Evolutionary conservation across 192 early-diverging fungal genomes (phyloP).

Genomic region (Coemansia sp.): DNA sequence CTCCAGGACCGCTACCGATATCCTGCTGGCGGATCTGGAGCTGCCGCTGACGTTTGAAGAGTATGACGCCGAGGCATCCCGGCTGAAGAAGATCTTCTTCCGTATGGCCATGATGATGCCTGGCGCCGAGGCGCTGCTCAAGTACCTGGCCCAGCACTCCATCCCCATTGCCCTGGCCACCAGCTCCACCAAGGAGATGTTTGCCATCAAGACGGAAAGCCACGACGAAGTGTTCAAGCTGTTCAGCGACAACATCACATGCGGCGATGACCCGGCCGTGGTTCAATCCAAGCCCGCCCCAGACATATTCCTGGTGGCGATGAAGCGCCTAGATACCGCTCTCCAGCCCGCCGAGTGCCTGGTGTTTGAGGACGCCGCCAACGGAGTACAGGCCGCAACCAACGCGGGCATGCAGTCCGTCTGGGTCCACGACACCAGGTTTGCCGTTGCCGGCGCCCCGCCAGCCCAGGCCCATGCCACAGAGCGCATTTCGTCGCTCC

Average conservation of each 20-base stretch:
- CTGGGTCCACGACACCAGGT: slow-evolving; percentile 82
- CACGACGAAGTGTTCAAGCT: slow-evolving; percentile 67
- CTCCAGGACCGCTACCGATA: slow-evolving; percentile 36
- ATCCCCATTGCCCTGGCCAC: slow-evolving; percentile 83
- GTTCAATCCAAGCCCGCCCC: slow-evolving; percentile 82
- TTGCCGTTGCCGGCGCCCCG: slow-evolving; percentile 39
- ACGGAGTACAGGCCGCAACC: slow-evolving; percentile 75
- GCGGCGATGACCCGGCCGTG: slow-evolving; percentile 82
- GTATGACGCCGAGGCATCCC: slow-evolving; percentile 60
- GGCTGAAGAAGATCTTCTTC: slow-evolving; percentile 52
- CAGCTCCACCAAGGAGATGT: slow-evolving; percentile 71
- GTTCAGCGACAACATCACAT: slow-evolving; percentile 72
- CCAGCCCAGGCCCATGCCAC: slow-evolving; percentile 51
- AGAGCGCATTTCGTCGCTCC: slow-evolving; percentile 55
- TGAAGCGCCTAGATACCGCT: slow-evolving; percentile 51
- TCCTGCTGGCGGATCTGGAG: slow-evolving; percentile 63
- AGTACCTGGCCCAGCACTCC: slow-evolving; percentile 62
- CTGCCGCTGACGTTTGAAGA: slow-evolving; percentile 76
- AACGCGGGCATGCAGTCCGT: slow-evolving; percentile 76
- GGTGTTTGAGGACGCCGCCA: slow-evolving; percentile 89
- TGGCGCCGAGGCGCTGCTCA: slow-evolving; percentile 61
- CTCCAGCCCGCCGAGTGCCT: slow-evolving; percentile 56
- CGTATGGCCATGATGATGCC: slow-evolving; percentile 61
- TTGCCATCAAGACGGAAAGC: slow-evolving; percentile 61
- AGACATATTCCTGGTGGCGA: slow-evolving; percentile 80